Base-by-base conservation (phyloP, 306 rosid genomes). In the Cicer pinnatifidum region DNA sequence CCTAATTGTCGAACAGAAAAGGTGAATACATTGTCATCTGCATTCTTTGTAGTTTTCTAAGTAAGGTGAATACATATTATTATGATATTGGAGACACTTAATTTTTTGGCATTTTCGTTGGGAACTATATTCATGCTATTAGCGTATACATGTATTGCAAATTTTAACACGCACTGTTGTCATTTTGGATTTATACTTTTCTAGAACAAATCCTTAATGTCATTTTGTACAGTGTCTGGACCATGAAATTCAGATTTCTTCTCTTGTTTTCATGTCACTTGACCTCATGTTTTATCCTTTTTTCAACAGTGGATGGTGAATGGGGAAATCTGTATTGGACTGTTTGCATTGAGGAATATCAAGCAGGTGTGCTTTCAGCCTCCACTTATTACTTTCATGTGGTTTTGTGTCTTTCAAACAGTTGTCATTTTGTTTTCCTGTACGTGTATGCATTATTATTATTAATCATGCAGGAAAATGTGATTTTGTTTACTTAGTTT, bases 281-380 rank as follows among this genome's bases (percentile, higher is more conserved):
- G 67, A 66, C 72, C 51, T 58, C 70, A 44, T 84, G 71, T 71
- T 76, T 38, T n/a, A 17, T 50, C 23, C 51, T 12, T 66, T 53
- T 62, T 40, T 44, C 63, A 78, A 64, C 93, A 95, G 99, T 95
- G 99, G 99, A 87, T 95, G 93, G 99, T 95, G 85, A 95, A 92
- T 82, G 99, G 99, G 79, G 99, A 95, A 83, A 90, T 95, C 82
- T 95, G 99, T 79, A 90, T 95, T 80, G 99, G 99, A 79, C 87
- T 95, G 62, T 95, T 95, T 85, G 93, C 99, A 19, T 47, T 87
- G 82, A 92, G 89, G 83, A 84, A 89, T 84, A 90, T 95, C 76
- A 90, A 90, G 91, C 85, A 95, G 99, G 99, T 95, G 83, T 62
- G 57, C 77, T 68, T 75, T 35, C 61, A 7, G 52, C 59, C 17